Base-by-base conservation (phyloP, 768 basidiomycete species). In the Rossbeevera mucosa region DNA sequence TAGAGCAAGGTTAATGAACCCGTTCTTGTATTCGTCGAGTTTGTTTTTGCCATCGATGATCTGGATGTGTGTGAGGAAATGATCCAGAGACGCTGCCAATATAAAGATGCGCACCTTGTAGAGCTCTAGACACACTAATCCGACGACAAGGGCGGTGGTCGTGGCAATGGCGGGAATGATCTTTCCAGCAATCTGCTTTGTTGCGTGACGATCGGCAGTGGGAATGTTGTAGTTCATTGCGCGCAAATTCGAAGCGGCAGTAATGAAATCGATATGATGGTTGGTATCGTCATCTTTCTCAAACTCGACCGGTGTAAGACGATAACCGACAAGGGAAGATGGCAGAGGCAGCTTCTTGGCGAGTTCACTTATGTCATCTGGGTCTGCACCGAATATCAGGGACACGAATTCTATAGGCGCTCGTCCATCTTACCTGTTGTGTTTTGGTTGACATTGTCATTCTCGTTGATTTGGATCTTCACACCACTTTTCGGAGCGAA, bases 141-240 rank as follows among this genome's bases (percentile, higher is more conserved):
- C 95, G n/a, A 92, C 92, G 44, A 96, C 90, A 46, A 97, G 80
- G 16, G 94, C 86, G 1, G 96, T 98, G 4, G 95, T 97, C 5
- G 95, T 98, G n/a, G 94, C 95, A 64, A 98, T 97, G 20, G 96
- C 96, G 52, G 96, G 96, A 58, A 99, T 98, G 66, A 98, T 98
- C 78, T 98, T 98, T 45, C 96, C 95, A 13, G 94, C 94, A 64
- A 97, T 95, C 70, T 94, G 90, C 76, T 98, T 98, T 38, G 96
- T 98, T 47, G 85, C 80, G 73, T 98, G 94, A 48, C 85, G 80
- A 71, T 94, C 91, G 13, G 94, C 92, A 18, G 79, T 73, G 45
- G 80, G 78, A 64, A 99, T 98, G 53, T 75, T 86, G 72, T 99
- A 99, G 73, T 98, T 98, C 74, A 83, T 80, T 6, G 96, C 96